Percentiles rank a stretch among this genome's conserved stretches.
These are phyloP conservation scores for Pythium angustatum DNA, from an alignment of 352 stramenopile genomes.

Conservation along the genomic window DNA sequence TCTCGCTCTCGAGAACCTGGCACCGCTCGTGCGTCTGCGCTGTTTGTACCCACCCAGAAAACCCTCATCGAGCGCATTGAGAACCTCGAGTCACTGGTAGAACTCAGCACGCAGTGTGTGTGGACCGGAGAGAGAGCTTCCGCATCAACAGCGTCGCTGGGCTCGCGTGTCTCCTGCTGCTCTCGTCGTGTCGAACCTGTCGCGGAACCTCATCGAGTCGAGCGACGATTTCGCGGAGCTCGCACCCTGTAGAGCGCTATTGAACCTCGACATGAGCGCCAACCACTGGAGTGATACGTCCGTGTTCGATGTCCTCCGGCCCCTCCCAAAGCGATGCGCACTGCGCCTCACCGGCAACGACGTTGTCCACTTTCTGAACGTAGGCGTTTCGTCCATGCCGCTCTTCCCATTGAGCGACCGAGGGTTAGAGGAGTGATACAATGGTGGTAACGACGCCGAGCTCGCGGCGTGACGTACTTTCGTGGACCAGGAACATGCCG, in stretches of 20 bases:
- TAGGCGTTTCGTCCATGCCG: slow-evolving; percentile 84
- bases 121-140: slow-evolving; percentile 94
- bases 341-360: slow-evolving; percentile 89
- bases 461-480: slow-evolving; percentile 65
- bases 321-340: slow-evolving; percentile 78
- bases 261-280: slow-evolving; percentile 92
- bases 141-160: slow-evolving; percentile 81
- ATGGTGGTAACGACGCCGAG: slow-evolving; percentile 90
- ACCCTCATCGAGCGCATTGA: slow-evolving; percentile 86
- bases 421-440: slow-evolving; percentile 85
- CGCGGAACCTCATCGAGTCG: slow-evolving; percentile 86
- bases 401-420: slow-evolving; percentile 89
- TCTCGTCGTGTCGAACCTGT: slow-evolving; percentile 91
- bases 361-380: slow-evolving; percentile 94
- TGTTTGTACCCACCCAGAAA: slow-evolving; percentile 95
- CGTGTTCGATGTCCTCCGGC: slow-evolving; percentile 80
- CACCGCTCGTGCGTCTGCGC: slow-evolving; percentile 70
- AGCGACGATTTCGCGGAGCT: slow-evolving; percentile 78
- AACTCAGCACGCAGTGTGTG: slow-evolving; percentile 92
- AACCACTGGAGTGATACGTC: slow-evolving; percentile 88
- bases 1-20: slow-evolving; percentile 93
- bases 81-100: slow-evolving; percentile 48
- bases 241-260: slow-evolving; percentile 61
- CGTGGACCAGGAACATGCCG: slow-evolving; percentile 78
- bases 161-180: slow-evolving; percentile 65